Percentiles rank a stretch among this genome's conserved stretches.
Conservation (phyloP, 2,329 filamentous ascomycete genomes). For the Zopfia rhizophila region DNA sequence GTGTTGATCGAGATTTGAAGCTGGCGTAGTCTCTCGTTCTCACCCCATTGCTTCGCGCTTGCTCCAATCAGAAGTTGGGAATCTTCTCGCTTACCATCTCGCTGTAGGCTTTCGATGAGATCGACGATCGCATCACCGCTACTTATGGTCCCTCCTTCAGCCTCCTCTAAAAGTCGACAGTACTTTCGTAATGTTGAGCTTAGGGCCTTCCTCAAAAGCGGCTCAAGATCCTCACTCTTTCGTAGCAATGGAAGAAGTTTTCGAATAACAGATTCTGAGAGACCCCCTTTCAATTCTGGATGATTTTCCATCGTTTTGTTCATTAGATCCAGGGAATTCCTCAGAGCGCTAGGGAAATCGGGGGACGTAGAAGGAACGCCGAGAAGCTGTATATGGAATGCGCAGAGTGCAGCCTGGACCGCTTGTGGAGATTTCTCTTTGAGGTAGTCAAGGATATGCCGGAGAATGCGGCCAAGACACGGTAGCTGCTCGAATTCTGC, state of each 20-base stretch:
- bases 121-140: constrained; percentile 37
- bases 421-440: constrained; percentile 65
- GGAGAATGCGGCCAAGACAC: constrained; percentile 72
- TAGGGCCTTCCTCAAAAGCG: constrained; percentile 64
- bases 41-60: constrained; percentile 40
- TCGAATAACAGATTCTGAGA: constrained; percentile 60
- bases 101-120: constrained; percentile 33
- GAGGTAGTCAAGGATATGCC: constrained; percentile 77
- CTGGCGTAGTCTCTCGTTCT: constrained; percentile 40
- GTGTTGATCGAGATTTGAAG: constrained; percentile 33
- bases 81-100: constrained; percentile 40
- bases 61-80: constrained; percentile 36
- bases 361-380: constrained; percentile 71
- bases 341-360: constrained; percentile 78
- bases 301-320: constrained; percentile 59
- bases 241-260: constrained; percentile 61
- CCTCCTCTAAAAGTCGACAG: constrained; percentile 37
- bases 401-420: constrained; percentile 72
- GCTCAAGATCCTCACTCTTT: constrained; percentile 53
- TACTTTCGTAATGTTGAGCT: constrained; percentile 53
- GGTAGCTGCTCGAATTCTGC: constrained; percentile 73
- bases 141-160: constrained; percentile 9
- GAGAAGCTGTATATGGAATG: constrained; percentile 75
- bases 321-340: constrained; percentile 71
- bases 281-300: constrained; percentile 42